Percentiles rank a stretch among this genome's conserved stretches.
Evolutionary conservation across 441 rosid species (phyloP).

Genomic region (Adansonia rubrostipa): DNA sequence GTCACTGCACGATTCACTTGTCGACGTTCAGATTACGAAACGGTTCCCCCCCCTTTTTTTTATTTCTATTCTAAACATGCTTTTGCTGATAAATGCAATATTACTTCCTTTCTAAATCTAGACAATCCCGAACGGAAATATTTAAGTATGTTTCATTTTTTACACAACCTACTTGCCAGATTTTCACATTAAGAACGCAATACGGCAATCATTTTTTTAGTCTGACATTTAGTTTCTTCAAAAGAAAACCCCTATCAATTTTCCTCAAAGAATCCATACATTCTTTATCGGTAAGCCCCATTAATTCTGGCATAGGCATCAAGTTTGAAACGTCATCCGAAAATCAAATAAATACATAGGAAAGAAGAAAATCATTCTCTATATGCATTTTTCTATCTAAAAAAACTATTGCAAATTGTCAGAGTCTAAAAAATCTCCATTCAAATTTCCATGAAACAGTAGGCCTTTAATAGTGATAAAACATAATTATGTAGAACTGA

Average conservation of each 20-base stretch:
- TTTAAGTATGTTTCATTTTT: slow-evolving; percentile 1
- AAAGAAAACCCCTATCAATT: background rate
- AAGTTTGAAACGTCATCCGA: background rate
- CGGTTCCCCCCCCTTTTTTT: too few species aligned
- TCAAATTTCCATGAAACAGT: background rate
- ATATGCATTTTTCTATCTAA: background rate
- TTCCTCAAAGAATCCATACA: background rate
- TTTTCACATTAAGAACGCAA: background rate
- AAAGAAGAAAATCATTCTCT: slow-evolving; percentile 3
- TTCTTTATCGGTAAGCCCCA: background rate
- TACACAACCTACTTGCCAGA: background rate
- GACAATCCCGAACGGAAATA: slow-evolving; percentile 6
- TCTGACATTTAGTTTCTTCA: background rate
- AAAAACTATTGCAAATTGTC: background rate
- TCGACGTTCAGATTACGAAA: background rate
- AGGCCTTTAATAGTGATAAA: background rate
- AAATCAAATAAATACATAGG: slow-evolving; percentile 3
- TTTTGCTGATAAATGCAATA: background rate
- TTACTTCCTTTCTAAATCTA: slow-evolving; percentile 20
- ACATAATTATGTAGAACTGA: background rate
- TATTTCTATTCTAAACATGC: background rate
- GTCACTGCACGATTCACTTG: background rate
- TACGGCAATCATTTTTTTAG: background rate
- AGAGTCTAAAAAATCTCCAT: background rate
- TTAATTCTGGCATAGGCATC: background rate